phyloP scores from a whole-genome alignment of 495 filamentous ascomycete species.

The Zalerion maritima region DNA sequence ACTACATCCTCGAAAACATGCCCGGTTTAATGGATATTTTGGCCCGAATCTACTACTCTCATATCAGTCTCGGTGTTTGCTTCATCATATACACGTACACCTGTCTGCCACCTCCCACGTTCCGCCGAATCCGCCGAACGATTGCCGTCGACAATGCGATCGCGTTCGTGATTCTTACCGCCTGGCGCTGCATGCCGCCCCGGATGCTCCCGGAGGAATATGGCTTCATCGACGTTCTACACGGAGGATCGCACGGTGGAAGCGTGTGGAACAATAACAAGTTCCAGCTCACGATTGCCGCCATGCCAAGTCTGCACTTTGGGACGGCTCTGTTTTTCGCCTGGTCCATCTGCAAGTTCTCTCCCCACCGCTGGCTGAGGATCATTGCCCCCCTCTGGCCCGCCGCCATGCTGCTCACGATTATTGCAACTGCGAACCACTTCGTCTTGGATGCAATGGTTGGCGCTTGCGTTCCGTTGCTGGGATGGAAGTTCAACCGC shows the following conservation, averaged over 20 bases:
- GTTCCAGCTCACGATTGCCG: no score
- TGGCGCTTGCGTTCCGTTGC: conserved; percentile 40
- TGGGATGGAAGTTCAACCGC: conserved; percentile 44
- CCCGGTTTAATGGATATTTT: no score
- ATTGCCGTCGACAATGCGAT: conserved; percentile 62
- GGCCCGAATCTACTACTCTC: no score
- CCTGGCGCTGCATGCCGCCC: conserved; percentile 74
- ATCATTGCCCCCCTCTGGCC: conserved; percentile 38
- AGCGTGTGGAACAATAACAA: no score
- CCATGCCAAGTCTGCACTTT: conserved; percentile 72
- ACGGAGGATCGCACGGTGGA: conserved; percentile 45
- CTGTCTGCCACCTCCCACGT: no score
- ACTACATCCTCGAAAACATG: no score
- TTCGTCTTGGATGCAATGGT: conserved; percentile 58
- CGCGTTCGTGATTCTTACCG: conserved; percentile 62
- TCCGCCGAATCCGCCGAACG: conserved; percentile 42
- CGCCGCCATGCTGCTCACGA: conserved; percentile 47
- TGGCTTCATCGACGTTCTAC: conserved; percentile 65
- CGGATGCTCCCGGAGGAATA: conserved; percentile 48
- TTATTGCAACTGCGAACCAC: conserved; percentile 62
- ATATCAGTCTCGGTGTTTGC: no score
- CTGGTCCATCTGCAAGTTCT: conserved; percentile 54
- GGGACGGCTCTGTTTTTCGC: no score
- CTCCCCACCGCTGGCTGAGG: conserved; percentile 5
- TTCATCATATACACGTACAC: no score